Evolutionary conservation across 2,329 filamentous ascomycete genomes (phyloP), one percentile per base, ranked within the genome.

Genomic region (Monilinia polystroma): DNA sequence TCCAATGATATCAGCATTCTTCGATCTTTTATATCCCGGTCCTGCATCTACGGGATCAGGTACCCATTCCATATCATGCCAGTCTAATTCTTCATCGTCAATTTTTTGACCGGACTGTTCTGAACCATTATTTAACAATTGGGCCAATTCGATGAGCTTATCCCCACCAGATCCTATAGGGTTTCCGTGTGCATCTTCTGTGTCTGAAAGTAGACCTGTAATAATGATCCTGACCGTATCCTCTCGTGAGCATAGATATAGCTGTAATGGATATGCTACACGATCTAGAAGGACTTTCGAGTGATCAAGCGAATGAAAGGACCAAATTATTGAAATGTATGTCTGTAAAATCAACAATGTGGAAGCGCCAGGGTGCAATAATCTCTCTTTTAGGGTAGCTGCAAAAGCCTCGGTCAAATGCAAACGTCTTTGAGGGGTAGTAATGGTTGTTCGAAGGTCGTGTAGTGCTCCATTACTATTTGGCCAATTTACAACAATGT

Each of bases 21-120:
- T 96, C 14, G 92, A 91, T 67, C 93, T 90, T 75, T 91, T 92
- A 80, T 97, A 97, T 75, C 97, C 92, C 58, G 92, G 90, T 12
- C 92, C 93, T 1, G 95, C 95, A 76, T 99, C 95, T 51, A 96
- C 88, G 0, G 95, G 95, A 73, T 97, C 91, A 1, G 95, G 95
- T 47, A 92, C 83, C 95, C 95, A 99, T 11, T 88, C 86, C 88
- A 97, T 91, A 77, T 99, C 93, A 74, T 92, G 85, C 90, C 91
- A 98, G 77, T 96, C 91, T 20, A 95, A 82, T 63, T 92, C 91
- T 66, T 90, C 87, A 69, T 87, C 86, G 35, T 88, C 85, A 11
- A 81, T 79, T 26, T 83, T 82, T 49, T 79, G 79, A 11, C 81
- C 80, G 18, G 82, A 79, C 67, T 83, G 81, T 68, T 87, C 83